Evolutionary conservation across 2,329 filamentous ascomycete genomes (phyloP).

Genomic region (Venturia carpophila): DNA sequence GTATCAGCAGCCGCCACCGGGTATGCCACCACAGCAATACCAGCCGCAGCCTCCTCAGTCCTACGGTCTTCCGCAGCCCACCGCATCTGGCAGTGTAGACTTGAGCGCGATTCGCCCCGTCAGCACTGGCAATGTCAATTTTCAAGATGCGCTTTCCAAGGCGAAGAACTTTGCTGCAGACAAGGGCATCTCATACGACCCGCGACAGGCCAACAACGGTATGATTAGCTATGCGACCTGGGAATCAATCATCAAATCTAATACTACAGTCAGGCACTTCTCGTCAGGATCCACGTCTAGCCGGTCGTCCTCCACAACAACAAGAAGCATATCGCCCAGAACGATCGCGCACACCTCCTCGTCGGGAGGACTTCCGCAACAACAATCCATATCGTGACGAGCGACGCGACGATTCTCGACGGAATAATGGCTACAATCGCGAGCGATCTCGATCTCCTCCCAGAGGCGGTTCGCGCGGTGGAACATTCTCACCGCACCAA

Average conservation of each 20-base stretch:
- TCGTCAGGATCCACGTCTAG: slow-evolving; percentile 41
- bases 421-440: slow-evolving; percentile 47
- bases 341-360: slow-evolving; percentile 48
- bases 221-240: slow-evolving; percentile 9
- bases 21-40: slow-evolving; percentile 9
- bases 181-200: slow-evolving; percentile 51
- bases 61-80: slow-evolving; percentile 57
- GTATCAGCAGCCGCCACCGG: slow-evolving; percentile 12
- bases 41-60: slow-evolving; percentile 22
- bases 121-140: slow-evolving; percentile 72
- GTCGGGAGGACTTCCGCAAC: slow-evolving; percentile 64
- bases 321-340: slow-evolving; percentile 7
- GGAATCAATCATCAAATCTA: not conserved
- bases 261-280: slow-evolving; percentile 20
- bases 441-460: slow-evolving; percentile 68
- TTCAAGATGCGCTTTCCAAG: slow-evolving; percentile 77
- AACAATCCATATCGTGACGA: slow-evolving; percentile 82
- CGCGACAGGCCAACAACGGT: slow-evolving; percentile 25
- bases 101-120: slow-evolving; percentile 71
- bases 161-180: slow-evolving; percentile 75
- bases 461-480: slow-evolving; percentile 38
- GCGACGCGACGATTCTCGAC: slow-evolving; percentile 59
- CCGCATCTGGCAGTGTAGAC: slow-evolving; percentile 68
- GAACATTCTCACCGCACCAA: slow-evolving; percentile 49
- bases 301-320: slow-evolving; percentile 34